phyloP scores from a whole-genome alignment of 345 rosid species.

The Ceriops tagal region DNA sequence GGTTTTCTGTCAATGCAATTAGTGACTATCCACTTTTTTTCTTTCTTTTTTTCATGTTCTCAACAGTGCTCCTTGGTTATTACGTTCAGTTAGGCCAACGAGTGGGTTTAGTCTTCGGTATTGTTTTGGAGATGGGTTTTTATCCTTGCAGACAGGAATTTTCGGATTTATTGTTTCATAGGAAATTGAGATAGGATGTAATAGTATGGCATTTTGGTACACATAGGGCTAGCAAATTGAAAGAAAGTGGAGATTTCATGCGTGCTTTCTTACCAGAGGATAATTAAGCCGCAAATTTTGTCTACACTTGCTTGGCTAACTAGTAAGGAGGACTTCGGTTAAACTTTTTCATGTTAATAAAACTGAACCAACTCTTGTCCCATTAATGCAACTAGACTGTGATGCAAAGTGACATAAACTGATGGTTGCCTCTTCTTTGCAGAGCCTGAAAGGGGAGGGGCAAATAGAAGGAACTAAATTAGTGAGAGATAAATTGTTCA shows the following conservation, averaged over 20 bases:
- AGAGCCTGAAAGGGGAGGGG: no score
- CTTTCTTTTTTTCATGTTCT: not conserved
- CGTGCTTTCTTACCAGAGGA: not conserved
- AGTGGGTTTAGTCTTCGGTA: no score
- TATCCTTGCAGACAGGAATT: not conserved
- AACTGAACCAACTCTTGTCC: not conserved
- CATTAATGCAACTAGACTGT: no score
- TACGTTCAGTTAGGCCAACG: no score
- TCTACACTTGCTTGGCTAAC: not conserved
- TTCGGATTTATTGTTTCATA: not conserved
- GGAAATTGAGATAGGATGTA: not conserved
- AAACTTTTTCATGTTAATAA: not conserved
- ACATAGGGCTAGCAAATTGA: no score
- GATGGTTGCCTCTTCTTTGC: not conserved
- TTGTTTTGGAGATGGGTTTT: not conserved
- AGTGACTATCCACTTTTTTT: not conserved
- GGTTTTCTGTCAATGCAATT: not conserved
- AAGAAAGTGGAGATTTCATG: not conserved
- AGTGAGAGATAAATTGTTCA: no score
- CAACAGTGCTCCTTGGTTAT: not conserved
- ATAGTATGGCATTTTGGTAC: no score
- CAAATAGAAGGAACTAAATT: no score
- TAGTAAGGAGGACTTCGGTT: not conserved
- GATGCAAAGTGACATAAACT: no score
- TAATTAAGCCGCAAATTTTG: not conserved